phyloP scores from a whole-genome alignment of 1,139 yeast species.

The Hanseniaspora gamundiae region DNA sequence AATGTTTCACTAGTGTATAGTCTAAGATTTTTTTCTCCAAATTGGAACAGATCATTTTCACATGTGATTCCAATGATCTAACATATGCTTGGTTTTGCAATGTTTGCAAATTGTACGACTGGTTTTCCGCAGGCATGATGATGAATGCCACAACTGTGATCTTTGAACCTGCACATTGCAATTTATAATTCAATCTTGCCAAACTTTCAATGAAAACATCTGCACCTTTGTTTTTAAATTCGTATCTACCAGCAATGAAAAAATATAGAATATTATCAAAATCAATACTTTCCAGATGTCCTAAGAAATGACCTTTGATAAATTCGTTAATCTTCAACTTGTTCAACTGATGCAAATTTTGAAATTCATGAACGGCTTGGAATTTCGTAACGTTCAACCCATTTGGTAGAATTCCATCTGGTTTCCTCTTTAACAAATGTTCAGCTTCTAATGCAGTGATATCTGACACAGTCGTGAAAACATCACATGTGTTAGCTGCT shows the following conservation, averaged over 20 bases:
- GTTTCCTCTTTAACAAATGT: conserved; percentile 85
- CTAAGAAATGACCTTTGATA: conserved; percentile 93
- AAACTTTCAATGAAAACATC: conserved; percentile 89
- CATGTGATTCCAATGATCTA: conserved; percentile 80
- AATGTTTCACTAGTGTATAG: conserved; percentile 56
- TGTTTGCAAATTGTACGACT: conserved; percentile 91
- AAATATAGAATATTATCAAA: conserved; percentile 87
- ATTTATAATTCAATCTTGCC: conserved; percentile 80
- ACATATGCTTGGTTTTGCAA: conserved; percentile 93
- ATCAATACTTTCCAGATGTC: conserved; percentile 79
- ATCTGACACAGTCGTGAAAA: conserved; percentile 93
- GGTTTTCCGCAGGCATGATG: conserved; percentile 94
- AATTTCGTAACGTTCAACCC: conserved; percentile 93
- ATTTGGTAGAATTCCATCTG: conserved; percentile 95
- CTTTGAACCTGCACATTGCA: conserved; percentile 71
- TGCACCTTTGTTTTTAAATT: conserved; percentile 92
- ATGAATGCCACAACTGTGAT: conserved; percentile 96
- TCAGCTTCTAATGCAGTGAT: conserved; percentile 94
- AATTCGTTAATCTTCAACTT: conserved; percentile 91
- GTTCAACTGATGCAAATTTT: conserved; percentile 83
- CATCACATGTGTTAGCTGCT: conserved; percentile 94
- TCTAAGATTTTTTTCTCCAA: conserved; percentile 85
- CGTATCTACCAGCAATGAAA: conserved; percentile 95
- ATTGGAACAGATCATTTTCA: conserved; percentile 74
- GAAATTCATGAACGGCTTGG: conserved; percentile 96